A percentile compares a stretch with the other conserved stretches of the same genome.
Conservation (phyloP, 179 eudicot genomes). For the Vitellaria paradoxa region DNA sequence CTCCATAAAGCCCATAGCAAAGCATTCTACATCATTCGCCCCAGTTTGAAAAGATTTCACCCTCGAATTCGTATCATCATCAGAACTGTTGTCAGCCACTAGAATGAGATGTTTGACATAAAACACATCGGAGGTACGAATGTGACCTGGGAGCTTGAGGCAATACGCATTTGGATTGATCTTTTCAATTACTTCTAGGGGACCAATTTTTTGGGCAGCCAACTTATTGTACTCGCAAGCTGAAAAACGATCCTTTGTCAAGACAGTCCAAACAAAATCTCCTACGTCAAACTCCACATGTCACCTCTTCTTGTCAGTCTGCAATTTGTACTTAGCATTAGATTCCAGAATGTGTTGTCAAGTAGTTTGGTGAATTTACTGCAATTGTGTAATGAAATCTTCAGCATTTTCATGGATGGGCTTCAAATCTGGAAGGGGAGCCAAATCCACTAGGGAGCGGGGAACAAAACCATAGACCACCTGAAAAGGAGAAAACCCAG, state of each 20-base stretch:
- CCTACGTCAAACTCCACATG: not conserved
- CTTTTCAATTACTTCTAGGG: not conserved
- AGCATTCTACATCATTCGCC: too few species aligned
- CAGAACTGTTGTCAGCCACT: too few species aligned
- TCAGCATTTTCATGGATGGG: not conserved
- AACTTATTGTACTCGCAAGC: not conserved
- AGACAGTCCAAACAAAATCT: conserved; percentile 18
- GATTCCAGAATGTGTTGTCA: not conserved
- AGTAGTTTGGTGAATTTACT: not conserved
- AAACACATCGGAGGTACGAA: too few species aligned
- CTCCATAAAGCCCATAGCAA: too few species aligned
- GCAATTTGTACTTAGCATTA: not conserved
- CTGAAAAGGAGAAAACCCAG: not conserved
- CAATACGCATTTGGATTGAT: not conserved
- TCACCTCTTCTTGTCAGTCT: not conserved
- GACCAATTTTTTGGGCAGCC: conserved; percentile 14
- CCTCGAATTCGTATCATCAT: too few species aligned
- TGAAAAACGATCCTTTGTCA: conserved; percentile 7
- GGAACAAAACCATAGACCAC: not conserved
- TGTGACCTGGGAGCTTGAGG: too few species aligned
- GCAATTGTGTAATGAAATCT: not conserved
- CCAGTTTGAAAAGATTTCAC: too few species aligned
- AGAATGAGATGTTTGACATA: too few species aligned
- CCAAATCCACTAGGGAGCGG: not conserved
- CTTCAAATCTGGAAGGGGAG: not conserved